phyloP scores from a whole-genome alignment of 1,284 basidiomycete species.

The Rugosomyces carneus region DNA sequence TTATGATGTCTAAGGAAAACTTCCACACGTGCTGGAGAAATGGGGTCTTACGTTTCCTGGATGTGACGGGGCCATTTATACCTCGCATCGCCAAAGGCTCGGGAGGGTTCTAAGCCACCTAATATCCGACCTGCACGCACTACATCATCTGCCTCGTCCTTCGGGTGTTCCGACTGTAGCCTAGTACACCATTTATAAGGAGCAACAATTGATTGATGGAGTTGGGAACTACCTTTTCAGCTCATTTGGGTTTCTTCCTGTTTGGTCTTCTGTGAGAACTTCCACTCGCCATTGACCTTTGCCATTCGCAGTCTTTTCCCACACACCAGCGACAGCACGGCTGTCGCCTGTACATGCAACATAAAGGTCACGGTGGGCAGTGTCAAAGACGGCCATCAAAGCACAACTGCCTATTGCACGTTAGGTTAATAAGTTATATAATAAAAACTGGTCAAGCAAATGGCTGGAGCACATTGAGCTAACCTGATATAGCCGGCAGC shows the following conservation, averaged over 20 bases:
- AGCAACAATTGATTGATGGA: background rate
- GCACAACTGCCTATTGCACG: conserved; percentile 87
- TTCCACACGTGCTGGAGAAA: background rate
- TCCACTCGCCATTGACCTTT: conserved; percentile 83
- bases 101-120: conserved; percentile 90
- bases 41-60: conserved; percentile 59
- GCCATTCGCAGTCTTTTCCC: conserved; percentile 55
- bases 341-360: conserved; percentile 93
- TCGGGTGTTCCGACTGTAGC: conserved; percentile 85
- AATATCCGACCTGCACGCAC: conserved; percentile 84
- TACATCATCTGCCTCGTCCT: conserved; percentile 74
- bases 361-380: conserved; percentile 74
- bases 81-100: conserved; percentile 92
- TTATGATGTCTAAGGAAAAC: conserved; percentile 1
- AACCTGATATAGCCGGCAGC: conserved; percentile 74
- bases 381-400: conserved; percentile 81
- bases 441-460: too few species aligned
- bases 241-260: conserved; percentile 87
- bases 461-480: conserved; percentile 3
- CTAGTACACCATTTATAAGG: conserved; percentile 42
- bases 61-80: conserved; percentile 84
- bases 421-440: too few species aligned
- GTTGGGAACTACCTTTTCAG: conserved; percentile 46
- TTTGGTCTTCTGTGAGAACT: conserved; percentile 92
- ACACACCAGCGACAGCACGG: conserved; percentile 92